phyloP scores from a whole-genome alignment of 371 early-diverging fungal genomes.

The Basidiobolus meristosporus region DNA sequence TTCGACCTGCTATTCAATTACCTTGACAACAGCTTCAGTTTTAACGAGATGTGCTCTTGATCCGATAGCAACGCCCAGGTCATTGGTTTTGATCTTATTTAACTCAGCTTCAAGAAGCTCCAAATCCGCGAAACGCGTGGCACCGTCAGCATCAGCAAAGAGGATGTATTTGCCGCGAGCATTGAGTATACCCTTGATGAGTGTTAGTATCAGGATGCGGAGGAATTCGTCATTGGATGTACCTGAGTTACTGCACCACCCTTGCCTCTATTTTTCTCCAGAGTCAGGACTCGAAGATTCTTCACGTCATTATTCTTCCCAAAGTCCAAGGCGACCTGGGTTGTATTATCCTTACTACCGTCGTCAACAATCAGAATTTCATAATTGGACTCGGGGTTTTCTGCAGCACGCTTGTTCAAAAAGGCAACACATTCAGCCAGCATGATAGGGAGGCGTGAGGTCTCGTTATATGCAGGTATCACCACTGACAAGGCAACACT shows the following conservation, averaged over 20 bases:
- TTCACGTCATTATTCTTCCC: conserved; percentile 26
- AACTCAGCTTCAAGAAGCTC: conserved; percentile 28
- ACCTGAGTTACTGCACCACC: conserved; percentile 89
- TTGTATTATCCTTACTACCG: conserved; percentile 63
- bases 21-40: conserved; percentile 87
- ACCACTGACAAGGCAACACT: conserved; percentile 50
- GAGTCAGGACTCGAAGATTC: conserved; percentile 51
- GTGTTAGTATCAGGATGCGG: background rate
- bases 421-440: conserved; percentile 53
- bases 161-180: conserved; percentile 60
- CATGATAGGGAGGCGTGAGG: conserved; percentile 62
- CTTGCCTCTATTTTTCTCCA: conserved; percentile 79
- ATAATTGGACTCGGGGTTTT: conserved; percentile 23
- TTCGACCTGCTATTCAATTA: conserved; percentile 7
- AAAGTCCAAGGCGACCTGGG: conserved; percentile 36
- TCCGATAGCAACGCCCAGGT: conserved; percentile 59
- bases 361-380: conserved; percentile 88
- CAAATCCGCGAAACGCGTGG: conserved; percentile 74
- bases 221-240: no score
- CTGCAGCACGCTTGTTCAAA: conserved; percentile 16
- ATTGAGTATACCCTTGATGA: conserved; percentile 54
- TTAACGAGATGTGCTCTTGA: conserved; percentile 78
- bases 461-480: conserved; percentile 87
- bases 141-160: conserved; percentile 94
- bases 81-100: conserved; percentile 14